Conservation (phyloP, 2,329 filamentous ascomycete species). For the Clonostachys rhizophaga region DNA sequence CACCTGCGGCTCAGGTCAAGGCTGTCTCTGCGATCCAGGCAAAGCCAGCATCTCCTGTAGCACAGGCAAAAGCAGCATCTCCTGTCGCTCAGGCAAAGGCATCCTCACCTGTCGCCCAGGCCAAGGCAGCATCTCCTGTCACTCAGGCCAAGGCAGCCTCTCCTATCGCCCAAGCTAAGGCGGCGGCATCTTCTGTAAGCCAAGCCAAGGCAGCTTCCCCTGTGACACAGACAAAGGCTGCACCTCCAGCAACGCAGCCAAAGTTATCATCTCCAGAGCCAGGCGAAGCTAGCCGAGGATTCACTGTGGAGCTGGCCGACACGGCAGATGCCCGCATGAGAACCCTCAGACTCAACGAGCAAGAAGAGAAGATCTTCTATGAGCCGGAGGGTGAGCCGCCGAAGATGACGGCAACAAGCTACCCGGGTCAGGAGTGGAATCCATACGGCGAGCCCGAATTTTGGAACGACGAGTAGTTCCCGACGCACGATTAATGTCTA, state of each 20-base stretch:
- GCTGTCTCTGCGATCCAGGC: too few relatives aligned
- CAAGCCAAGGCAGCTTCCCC: neutral
- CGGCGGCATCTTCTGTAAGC: neutral
- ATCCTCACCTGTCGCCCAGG: too few relatives aligned
- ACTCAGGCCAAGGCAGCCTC: neutral
- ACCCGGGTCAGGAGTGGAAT: slow-evolving; percentile 69
- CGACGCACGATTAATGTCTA: neutral
- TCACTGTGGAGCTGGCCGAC: slow-evolving; percentile 28
- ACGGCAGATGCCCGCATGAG: slow-evolving; percentile 38
- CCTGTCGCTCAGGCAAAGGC: too few relatives aligned
- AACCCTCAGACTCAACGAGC: slow-evolving; percentile 32
- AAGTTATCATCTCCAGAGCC: too few relatives aligned
- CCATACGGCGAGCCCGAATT: slow-evolving; percentile 37
- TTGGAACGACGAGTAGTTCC: slow-evolving; percentile 7
- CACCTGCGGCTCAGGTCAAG: too few relatives aligned
- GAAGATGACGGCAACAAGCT: slow-evolving; percentile 62
- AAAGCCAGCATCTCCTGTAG: too few relatives aligned
- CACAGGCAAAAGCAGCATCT: too few relatives aligned
- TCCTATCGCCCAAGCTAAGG: neutral
- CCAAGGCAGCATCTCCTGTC: too few relatives aligned
- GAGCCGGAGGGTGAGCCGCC: slow-evolving; percentile 33
- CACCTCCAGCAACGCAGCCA: neutral
- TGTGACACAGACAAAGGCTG: neutral
- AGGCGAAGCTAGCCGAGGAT: too few relatives aligned
- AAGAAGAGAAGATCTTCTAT: slow-evolving; percentile 50